Conservation (phyloP, 257 asterid genomes). For the Voacanga thouarsii region DNA sequence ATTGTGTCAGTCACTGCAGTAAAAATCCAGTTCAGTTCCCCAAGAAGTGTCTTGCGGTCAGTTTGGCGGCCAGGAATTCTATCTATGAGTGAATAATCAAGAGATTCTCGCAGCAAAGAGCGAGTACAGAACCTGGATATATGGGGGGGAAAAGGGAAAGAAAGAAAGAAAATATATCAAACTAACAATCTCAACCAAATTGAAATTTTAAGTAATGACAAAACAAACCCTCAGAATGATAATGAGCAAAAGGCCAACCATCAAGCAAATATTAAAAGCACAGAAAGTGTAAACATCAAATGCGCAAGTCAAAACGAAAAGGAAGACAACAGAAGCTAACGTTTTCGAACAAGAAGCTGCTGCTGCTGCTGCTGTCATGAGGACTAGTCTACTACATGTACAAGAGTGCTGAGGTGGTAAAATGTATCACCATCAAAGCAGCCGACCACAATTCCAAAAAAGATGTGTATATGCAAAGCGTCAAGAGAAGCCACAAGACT, state of each 20-base stretch:
- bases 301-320: not conserved
- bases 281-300: not conserved
- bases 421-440: not conserved
- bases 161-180: not conserved
- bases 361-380: not conserved
- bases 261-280: not conserved
- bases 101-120: constrained; percentile 81
- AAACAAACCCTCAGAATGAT: not conserved
- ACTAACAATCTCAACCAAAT: not conserved
- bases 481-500: not conserved
- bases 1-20: constrained; percentile 98
- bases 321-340: not conserved
- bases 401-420: not conserved
- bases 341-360: not conserved
- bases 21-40: constrained; percentile 99
- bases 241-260: not conserved
- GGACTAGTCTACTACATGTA: not conserved
- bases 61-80: constrained; percentile 99
- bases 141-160: no score
- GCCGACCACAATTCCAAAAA: not conserved
- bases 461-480: not conserved
- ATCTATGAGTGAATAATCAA: constrained; percentile 85
- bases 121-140: constrained; percentile 89
- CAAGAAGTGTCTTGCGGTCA: constrained; percentile 96
- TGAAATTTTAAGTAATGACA: not conserved